Percentiles rank a stretch among this genome's conserved stretches.
Evolutionary conservation across 2,329 filamentous ascomycete species (phyloP).

Genomic region (Cordyceps farinosa): DNA sequence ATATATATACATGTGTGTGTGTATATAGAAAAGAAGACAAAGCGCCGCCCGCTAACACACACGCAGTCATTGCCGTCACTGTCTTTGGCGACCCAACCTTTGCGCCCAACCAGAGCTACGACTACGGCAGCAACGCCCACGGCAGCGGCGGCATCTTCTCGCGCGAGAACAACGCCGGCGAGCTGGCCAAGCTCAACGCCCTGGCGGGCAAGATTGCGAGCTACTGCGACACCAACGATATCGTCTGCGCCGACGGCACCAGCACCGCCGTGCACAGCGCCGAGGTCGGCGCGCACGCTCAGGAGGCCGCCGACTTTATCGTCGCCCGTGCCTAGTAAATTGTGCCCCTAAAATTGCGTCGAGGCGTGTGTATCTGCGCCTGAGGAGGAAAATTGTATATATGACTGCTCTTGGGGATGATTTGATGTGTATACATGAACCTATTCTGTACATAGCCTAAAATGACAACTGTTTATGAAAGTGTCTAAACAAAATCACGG

Average conservation of each 20-base stretch:
- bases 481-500: no score
- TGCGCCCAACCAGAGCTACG: conserved; percentile 15
- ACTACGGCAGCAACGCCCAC: conserved; percentile 18
- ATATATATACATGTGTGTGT: no score
- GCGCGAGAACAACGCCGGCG: conserved; percentile 12
- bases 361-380: no score
- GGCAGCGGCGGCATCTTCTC: conserved; percentile 16
- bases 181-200: conserved; percentile 18
- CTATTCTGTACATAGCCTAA: background rate
- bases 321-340: conserved; percentile 2
- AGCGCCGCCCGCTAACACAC: background rate
- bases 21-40: background rate
- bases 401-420: background rate
- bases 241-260: conserved; percentile 13
- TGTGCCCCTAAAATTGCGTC: no score
- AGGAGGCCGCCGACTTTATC: conserved; percentile 20
- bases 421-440: background rate
- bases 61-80: conserved; percentile 17
- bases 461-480: background rate
- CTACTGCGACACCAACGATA: conserved; percentile 17
- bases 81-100: conserved; percentile 21
- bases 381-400: background rate
- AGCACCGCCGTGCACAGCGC: conserved; percentile 17
- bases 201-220: conserved; percentile 12
- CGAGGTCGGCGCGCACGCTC: conserved; percentile 14